These are phyloP conservation scores for Gastrolobium villosum DNA, from an alignment of 306 rosid species.

Conservation along the genomic window DNA sequence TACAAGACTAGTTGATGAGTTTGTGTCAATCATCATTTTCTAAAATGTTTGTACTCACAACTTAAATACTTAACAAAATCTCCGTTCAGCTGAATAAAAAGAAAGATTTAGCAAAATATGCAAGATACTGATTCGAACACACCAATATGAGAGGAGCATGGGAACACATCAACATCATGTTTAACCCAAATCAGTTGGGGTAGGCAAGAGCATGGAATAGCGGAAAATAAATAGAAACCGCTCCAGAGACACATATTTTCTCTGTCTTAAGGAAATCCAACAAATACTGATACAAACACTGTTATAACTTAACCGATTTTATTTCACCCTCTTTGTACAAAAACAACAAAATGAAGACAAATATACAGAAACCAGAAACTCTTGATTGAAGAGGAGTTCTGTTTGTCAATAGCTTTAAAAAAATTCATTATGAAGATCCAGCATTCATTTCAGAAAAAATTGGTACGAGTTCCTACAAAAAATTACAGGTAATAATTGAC, in stretches of 20 bases:
- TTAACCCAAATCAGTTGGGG: too few species aligned
- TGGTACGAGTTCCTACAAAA: slow-evolving; percentile 37
- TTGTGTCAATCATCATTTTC: slow-evolving; percentile 16
- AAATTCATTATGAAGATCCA: slow-evolving; percentile 30
- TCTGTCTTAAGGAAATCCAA: neutral
- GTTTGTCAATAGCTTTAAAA: slow-evolving; percentile 1
- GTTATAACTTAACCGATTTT: slow-evolving; percentile 6
- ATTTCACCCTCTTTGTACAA: slow-evolving; percentile 23
- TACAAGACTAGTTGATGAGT: neutral
- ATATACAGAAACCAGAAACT: slow-evolving; percentile 26
- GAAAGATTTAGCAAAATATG: neutral
- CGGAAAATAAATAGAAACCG: neutral
- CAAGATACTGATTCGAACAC: slow-evolving; percentile 10
- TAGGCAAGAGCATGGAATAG: neutral
- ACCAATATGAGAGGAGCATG: slow-evolving; percentile 13
- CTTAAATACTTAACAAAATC: slow-evolving; percentile 14
- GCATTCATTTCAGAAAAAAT: slow-evolving; percentile 36
- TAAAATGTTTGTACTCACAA: slow-evolving; percentile 16
- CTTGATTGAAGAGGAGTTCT: slow-evolving; percentile 2
- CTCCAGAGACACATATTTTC: neutral
- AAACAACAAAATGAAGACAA: slow-evolving; percentile 2
- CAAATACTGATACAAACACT: slow-evolving; percentile 10
- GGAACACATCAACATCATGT: too few species aligned
- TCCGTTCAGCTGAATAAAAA: slow-evolving; percentile 11
- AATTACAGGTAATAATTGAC: slow-evolving; percentile 26